Base-by-base conservation (phyloP, 1,284 basidiomycete species). In the Ceratobasidium sp. region DNA sequence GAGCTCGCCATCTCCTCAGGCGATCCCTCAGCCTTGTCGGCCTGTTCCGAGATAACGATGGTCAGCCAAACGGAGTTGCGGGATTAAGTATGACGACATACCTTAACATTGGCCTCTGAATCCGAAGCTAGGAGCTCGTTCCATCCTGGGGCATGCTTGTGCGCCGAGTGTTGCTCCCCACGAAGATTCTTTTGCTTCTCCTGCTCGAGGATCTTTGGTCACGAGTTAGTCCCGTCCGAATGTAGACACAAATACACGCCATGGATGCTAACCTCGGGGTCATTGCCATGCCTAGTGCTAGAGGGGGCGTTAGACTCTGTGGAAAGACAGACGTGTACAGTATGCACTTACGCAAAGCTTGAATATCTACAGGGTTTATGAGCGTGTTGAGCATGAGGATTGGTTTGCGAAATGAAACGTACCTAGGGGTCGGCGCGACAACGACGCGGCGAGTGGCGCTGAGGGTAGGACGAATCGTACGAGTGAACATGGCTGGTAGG, bases 41-140 rank as follows among this genome's bases (percentile, higher is more conserved):
- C 81, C 78, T 80, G 60, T 4, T 62, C 22, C n/a, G 38, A 15
- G 29, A 60, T 32, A 43, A 54, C 43, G 50, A 55, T 43, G 45
- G 29, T 62, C 7, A 64, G 64, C 49, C 25, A n/a, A n/a, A n/a
- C n/a, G 54, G 32, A n/a, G 52, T 27, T 20, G 29, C 32, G n/a
- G n/a, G 54, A 29, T 15, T 40, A 56, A 74, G 38, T 17, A 22
- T 20, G 54, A 32, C 20, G 22, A 68, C 72, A 17, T 35, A 87
- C 90, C 83, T 92, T 91, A 52, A 91, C 80, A 35, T 79, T 77
- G 8, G 90, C 90, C 77, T 92, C 90, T 0, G 89, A 89, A 13
- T 81, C 73, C 69, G 83, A 85, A 0, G 90, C 90, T 25, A 91
- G 84, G 40, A 78, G 75, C 74, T 92, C 87, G 74, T 91, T 91